A percentile compares a stretch with the other conserved stretches of the same genome.
Evolutionary conservation across 768 basidiomycete genomes (phyloP).

Genomic region (Lactarius trivialis): DNA sequence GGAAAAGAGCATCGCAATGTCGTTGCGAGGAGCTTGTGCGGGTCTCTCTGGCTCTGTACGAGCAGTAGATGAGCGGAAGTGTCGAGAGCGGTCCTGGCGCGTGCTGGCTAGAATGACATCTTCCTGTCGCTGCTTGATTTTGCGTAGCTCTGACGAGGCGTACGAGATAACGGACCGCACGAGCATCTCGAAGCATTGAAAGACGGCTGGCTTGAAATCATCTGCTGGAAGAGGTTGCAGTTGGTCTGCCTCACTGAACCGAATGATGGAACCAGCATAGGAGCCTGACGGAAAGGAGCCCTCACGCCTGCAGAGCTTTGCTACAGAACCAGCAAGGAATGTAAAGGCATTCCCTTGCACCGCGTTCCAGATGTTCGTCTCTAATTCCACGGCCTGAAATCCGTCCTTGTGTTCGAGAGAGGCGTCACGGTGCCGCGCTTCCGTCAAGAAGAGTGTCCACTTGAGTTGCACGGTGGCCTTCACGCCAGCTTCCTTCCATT

Average conservation of each 20-base stretch:
- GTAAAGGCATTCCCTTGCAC: conserved; percentile 78
- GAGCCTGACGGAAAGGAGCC: conserved; percentile 28
- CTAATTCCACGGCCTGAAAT: conserved; percentile 72
- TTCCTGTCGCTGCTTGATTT: conserved; percentile 87
- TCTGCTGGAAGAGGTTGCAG: conserved; percentile 36
- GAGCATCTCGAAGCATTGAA: conserved; percentile 63
- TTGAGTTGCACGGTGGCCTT: conserved; percentile 73
- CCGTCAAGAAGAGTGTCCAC: conserved; percentile 82
- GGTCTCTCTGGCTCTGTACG: conserved; percentile 30
- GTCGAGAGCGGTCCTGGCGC: conserved; percentile 55
- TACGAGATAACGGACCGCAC: conserved; percentile 66
- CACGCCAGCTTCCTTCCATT: conserved; percentile 66
- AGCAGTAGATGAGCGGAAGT: conserved; percentile 36
- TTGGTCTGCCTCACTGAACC: conserved; percentile 33
- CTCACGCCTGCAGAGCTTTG: conserved; percentile 46
- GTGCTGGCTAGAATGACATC: conserved; percentile 66
- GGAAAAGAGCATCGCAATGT: conserved; percentile 77
- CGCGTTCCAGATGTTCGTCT: conserved; percentile 74
- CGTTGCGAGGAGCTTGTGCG: conserved; percentile 55
- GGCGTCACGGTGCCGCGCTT: conserved; percentile 62
- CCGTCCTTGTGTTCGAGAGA: conserved; percentile 57
- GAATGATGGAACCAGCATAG: conserved; percentile 25
- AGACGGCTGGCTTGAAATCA: conserved; percentile 48
- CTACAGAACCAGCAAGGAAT: conserved; percentile 56
- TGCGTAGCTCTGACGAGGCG: conserved; percentile 73